Evolutionary conservation across 1,284 basidiomycete genomes (phyloP), one percentile per base, ranked within the genome.

Genomic region (Pseudozyma pruni): DNA sequence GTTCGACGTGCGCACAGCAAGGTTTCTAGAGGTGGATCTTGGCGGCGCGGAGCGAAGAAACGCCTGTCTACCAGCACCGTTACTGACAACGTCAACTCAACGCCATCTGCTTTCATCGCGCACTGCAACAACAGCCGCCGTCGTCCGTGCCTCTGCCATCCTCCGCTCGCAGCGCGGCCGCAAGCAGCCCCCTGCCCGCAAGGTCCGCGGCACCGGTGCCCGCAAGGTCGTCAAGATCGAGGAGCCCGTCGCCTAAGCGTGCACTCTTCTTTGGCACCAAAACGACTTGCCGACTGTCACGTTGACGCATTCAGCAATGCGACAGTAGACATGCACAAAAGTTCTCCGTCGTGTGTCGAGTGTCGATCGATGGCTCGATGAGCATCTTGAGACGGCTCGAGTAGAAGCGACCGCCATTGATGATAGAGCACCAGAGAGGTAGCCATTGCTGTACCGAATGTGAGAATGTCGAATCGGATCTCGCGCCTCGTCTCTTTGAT

Each of bases 131-230:
- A 41, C 56, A 81, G 79, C 48, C 40, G 77, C 80, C 64, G 75
- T 81, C 35, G 74, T 76, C 41, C 77, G 80, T 37, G 72, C 79
- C 35, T 75, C 80, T 7, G 73, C 73, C 33, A 64, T 81, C 60
- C 68, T 72, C 59, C 73, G 66, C 50, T 53, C 72, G 40, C 80
- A 81, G 78, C 69, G 53, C 29, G 48, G 60, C 54, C 64, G 66
- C 61, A 58, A 49, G 48, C 50, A 72, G 47, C 56, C 69, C 44
- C 68, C 54, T 41, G 64, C 66, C 47, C 59, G 59, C 50, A 75
- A 69, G 69, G 54, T 55, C 31, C 63, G 73, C 23, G 70, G 73
- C 40, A 47, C 70, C 41, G 67, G 60, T 39, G n/a, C 60, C 10
- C 53, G 53, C 55, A 71, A 74, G 62, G 61, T 58, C 52, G 59